Evolutionary conservation across 2,329 filamentous ascomycete species (phyloP).

Genomic region (Domatiomyces globalis): DNA sequence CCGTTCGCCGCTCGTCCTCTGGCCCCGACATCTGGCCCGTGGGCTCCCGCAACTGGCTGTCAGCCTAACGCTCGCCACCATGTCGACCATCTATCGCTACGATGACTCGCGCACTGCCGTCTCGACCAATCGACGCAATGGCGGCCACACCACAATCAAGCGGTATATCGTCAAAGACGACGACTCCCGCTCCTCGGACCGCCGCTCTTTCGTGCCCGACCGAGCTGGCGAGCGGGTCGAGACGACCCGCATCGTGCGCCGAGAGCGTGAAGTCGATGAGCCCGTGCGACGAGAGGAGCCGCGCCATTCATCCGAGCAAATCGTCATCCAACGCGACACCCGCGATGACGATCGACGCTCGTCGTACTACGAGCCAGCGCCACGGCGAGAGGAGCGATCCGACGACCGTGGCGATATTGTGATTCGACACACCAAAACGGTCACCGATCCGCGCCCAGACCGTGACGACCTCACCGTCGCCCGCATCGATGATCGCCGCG

Average conservation of each 20-base stretch:
- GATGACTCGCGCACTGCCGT: conserved; percentile 24
- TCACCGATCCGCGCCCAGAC: conserved; percentile 39
- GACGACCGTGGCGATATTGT: conserved; percentile 29
- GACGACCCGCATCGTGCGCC: conserved; percentile 36
- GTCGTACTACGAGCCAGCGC: conserved; percentile 21
- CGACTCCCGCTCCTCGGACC: conserved; percentile 26
- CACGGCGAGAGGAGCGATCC: conserved; percentile 22
- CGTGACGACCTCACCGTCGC: conserved; percentile 27
- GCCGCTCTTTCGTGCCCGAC: conserved; percentile 32
- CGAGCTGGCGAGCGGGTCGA: conserved; percentile 22
- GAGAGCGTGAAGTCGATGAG: conserved; percentile 20
- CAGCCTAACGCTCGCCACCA: conserved; percentile 4
- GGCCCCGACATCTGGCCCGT: neutral
- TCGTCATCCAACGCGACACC: conserved; percentile 13
- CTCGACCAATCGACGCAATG: conserved; percentile 25
- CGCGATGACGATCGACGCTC: conserved; percentile 16
- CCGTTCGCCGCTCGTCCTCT: neutral
- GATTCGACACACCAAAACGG: conserved; percentile 33
- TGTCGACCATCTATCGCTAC: conserved; percentile 23
- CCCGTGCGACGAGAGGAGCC: conserved; percentile 16
- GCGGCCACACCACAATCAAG: conserved; percentile 42
- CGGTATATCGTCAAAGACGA: conserved; percentile 39
- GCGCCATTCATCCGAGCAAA: conserved; percentile 11
- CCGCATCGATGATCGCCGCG: conserved; percentile 25
- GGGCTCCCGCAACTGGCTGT: neutral